phyloP scores from a whole-genome alignment of 2,329 filamentous ascomycete genomes.

The Diaporthe capsici region DNA sequence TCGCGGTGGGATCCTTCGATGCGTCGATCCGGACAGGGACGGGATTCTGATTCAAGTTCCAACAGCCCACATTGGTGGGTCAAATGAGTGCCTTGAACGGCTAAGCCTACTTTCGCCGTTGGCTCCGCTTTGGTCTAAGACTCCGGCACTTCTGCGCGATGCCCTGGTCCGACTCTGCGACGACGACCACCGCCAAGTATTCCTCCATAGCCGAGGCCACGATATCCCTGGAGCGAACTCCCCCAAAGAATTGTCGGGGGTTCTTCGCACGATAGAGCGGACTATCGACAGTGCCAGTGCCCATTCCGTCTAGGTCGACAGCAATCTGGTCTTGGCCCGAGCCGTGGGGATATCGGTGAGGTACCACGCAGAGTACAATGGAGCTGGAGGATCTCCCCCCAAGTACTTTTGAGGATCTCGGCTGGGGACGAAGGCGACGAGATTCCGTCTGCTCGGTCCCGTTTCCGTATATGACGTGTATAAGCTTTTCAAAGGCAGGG shows the following conservation, averaged over 20 bases:
- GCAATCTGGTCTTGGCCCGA: neutral
- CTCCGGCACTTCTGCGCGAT: slow-evolving; percentile 41
- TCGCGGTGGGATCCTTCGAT: slow-evolving; percentile 45
- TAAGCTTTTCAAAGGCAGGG: neutral
- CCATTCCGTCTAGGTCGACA: neutral
- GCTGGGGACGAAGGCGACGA: neutral
- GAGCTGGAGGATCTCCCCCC: neutral
- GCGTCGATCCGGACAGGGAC: slow-evolving; percentile 47
- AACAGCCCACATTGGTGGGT: slow-evolving; percentile 46
- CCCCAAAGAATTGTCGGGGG: slow-evolving; percentile 44
- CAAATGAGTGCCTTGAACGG: slow-evolving; percentile 42
- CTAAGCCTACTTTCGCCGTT: slow-evolving; percentile 24
- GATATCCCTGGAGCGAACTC: slow-evolving; percentile 48
- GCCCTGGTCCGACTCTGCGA: slow-evolving; percentile 45
- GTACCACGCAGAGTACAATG: neutral
- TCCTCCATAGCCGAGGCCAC: slow-evolving; percentile 47
- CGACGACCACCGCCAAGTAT: slow-evolving; percentile 42
- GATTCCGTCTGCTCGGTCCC: neutral
- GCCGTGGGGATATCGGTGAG: neutral
- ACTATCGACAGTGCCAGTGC: slow-evolving; percentile 45
- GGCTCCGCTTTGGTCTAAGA: slow-evolving; percentile 31
- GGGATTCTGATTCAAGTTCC: slow-evolving; percentile 47
- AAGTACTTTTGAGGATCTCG: neutral
- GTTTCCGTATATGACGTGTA: slow-evolving; percentile 5
- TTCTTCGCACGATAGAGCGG: slow-evolving; percentile 48